Evolutionary conservation across 2,329 filamentous ascomycete species (phyloP).

Genomic region (Rutstroemia sp.): DNA sequence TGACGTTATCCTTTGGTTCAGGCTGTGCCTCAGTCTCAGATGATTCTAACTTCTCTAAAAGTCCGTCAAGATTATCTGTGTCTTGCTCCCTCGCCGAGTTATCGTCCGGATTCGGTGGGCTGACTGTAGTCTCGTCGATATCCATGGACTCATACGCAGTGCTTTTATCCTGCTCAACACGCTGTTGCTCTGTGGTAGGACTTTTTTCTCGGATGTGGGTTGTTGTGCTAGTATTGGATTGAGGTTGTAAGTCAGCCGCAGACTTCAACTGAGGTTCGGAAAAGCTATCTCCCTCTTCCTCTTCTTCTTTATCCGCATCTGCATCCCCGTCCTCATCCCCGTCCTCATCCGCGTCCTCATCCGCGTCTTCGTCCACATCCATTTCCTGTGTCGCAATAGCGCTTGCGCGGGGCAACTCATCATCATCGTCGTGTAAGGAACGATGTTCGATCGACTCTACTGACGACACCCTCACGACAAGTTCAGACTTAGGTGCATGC

Average conservation of each 20-base stretch:
- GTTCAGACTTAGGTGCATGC: not conserved
- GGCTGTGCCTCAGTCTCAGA: not conserved
- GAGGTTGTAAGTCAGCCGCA: too few relatives aligned
- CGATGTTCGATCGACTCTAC: not conserved
- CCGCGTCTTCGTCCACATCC: not conserved
- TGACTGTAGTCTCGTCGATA: not conserved
- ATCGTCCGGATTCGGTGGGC: not conserved
- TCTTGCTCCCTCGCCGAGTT: not conserved
- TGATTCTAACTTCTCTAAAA: not conserved
- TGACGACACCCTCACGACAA: not conserved
- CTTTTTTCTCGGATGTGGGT: not conserved
- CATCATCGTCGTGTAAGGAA: not conserved
- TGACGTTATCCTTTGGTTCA: not conserved
- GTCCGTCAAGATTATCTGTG: not conserved
- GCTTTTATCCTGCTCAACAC: not conserved
- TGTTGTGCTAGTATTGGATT: not conserved
- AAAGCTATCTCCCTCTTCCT: not conserved
- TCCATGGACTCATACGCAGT: not conserved
- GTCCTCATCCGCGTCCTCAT: not conserved
- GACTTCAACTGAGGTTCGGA: too few relatives aligned
- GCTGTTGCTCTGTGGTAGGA: not conserved
- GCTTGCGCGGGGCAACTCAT: not conserved
- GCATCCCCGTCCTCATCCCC: not conserved
- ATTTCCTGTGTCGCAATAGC: not conserved
- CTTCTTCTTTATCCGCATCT: not conserved